Conservation (phyloP, 2,329 filamentous ascomycete species). For the Colletotrichum sp. region DNA sequence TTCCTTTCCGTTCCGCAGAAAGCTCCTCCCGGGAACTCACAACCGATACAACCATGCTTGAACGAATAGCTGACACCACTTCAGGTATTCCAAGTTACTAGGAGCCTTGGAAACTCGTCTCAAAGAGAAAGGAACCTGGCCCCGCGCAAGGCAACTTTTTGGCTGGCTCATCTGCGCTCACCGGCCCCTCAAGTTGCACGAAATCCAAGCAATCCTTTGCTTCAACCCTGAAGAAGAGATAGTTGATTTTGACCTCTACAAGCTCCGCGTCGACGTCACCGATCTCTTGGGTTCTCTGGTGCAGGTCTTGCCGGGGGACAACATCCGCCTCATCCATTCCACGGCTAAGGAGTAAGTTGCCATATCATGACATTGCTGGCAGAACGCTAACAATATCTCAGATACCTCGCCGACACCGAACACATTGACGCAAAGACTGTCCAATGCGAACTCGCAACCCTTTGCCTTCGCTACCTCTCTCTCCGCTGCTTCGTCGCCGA, state of each 20-base stretch:
- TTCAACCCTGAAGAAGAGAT: conserved; percentile 20
- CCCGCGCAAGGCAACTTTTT: conserved; percentile 39
- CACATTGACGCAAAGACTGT: conserved; percentile 27
- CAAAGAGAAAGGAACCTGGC: too few species aligned
- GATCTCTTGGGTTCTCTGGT: conserved; percentile 43
- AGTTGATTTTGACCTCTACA: conserved; percentile 24
- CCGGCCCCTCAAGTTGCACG: conserved; percentile 43
- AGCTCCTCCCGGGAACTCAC: too few species aligned
- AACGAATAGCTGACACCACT: background rate
- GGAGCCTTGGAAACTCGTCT: too few species aligned
- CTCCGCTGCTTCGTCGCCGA: conserved; percentile 33
- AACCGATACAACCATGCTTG: too few species aligned
- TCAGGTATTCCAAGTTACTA: too few species aligned
- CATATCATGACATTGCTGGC: background rate
- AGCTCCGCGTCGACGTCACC: conserved; percentile 32
- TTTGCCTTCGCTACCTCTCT: conserved; percentile 40
- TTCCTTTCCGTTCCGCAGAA: too few species aligned
- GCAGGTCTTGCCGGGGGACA: conserved; percentile 31
- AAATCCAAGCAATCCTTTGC: conserved; percentile 42
- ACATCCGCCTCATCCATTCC: conserved; percentile 42
- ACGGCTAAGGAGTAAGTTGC: conserved; percentile 38
- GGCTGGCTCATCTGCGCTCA: conserved; percentile 45
- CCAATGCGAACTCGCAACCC: conserved; percentile 33
- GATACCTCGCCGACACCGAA: conserved; percentile 28
- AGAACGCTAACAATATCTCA: background rate